Evolutionary conservation across 176 grass and related monocot genomes (phyloP), one percentile per base, ranked within the genome.

Genomic region (Paspalum vaginatum): DNA sequence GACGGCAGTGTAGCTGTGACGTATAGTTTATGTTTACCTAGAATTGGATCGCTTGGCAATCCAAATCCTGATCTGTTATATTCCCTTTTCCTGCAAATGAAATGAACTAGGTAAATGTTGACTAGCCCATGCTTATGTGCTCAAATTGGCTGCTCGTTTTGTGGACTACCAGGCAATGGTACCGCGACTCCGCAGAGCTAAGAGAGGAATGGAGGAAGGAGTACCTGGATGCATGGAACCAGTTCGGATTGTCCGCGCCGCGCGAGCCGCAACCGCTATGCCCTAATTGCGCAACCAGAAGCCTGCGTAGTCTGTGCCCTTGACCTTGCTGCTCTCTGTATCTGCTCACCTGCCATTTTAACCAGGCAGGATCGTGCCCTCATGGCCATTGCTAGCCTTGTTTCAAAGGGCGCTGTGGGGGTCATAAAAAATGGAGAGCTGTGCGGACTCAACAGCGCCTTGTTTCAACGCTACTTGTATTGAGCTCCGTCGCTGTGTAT

Each of bases 201-300:
- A 86, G 92, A 68, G 89, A 92, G 10, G 92, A 74, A 16, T 98
- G 92, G 95, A 92, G 87, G 27, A 94, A 68, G 63, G 92, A 98
- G 77, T 98, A 94, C 51, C 27, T 91, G 65, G 90, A 98, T 43
- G 92, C 92, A 43, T 91, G 87, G 84, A 90, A 76, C 69, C 74
- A 83, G 41, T 90, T 85, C 20, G 92, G 83, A 27, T 68, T 89
- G 9, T 82, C 43, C 24, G 78, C 87, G 64, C 87, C 83, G 56
- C 59, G 26, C 0, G 77, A 83, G 40, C 15, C 80, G 2, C 95
- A 89, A 45, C 87, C 68, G 15, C 74, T 72, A 17, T 92, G 89
- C 0, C 78, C 89, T 57, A 85, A 83, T 40, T 98, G 92, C 80
- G 94, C 92, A 17, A 92, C 94, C 69, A 94, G 81, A 92, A 91